A percentile compares a stretch with the other conserved stretches of the same genome.
Conservation (phyloP, 345 rosid genomes). For the Fremontodendron californicum region DNA sequence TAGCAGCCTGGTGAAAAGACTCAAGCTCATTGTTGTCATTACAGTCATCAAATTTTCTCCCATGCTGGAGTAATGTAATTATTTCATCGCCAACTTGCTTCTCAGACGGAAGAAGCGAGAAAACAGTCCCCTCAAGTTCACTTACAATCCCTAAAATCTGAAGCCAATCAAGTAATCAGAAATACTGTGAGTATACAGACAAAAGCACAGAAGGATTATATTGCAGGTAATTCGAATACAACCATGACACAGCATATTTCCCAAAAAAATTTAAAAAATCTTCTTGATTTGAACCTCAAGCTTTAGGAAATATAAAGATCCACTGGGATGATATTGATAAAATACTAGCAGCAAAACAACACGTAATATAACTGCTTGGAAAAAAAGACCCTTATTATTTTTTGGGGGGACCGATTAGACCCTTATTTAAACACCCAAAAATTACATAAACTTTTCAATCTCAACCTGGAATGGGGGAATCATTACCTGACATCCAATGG, state of each 20-base stretch:
- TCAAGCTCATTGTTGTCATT: constrained; percentile 74
- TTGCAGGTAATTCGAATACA: not conserved
- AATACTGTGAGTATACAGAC: not conserved
- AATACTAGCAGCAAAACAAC: not conserved
- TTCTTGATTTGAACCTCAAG: not conserved
- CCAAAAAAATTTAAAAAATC: not conserved
- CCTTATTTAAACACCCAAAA: not conserved
- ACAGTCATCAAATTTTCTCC: constrained; percentile 60
- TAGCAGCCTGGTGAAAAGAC: constrained; percentile 80
- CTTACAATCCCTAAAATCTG: constrained; percentile 81
- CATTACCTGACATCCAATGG: constrained; percentile 77
- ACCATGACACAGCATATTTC: not conserved
- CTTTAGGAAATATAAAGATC: not conserved
- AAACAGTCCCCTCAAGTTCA: constrained; percentile 62
- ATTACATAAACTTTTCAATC: not conserved
- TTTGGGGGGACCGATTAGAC: too few species aligned
- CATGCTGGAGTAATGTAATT: constrained; percentile 80
- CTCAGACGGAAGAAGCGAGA: constrained; percentile 68
- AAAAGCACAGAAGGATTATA: not conserved
- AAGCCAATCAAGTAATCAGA: constrained; percentile 16
- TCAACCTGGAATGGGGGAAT: not conserved
- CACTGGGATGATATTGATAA: not conserved
- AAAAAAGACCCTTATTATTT: not conserved
- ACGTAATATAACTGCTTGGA: not conserved
- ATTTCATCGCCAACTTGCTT: constrained; percentile 94